These are phyloP conservation scores for Typha latifolia DNA, from an alignment of 176 grass and related monocot genomes.

Conservation along the genomic window DNA sequence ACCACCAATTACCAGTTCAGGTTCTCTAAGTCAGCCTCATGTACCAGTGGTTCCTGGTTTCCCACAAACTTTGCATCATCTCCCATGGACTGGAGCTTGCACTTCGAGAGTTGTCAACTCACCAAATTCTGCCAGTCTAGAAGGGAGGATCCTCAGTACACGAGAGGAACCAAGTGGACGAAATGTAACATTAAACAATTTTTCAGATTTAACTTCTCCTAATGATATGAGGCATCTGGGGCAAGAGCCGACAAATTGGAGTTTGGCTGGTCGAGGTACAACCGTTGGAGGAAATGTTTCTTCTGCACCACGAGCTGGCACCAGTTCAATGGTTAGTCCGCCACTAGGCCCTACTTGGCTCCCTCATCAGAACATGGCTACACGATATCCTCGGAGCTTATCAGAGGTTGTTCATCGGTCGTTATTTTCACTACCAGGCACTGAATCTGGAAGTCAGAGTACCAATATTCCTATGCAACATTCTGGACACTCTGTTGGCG, in stretches of 20 bases:
- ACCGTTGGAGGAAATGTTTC: conserved; percentile 34
- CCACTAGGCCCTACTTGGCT: conserved; percentile 25
- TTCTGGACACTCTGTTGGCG: conserved; percentile 8
- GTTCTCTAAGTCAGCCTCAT: conserved; percentile 35
- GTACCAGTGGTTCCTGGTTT: conserved; percentile 32
- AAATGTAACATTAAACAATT: conserved; percentile 24
- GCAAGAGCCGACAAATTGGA: conserved; percentile 43
- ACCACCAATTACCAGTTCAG: conserved; percentile 29
- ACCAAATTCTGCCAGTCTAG: conserved; percentile 6
- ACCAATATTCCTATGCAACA: conserved; percentile 4
- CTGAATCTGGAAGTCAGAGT: conserved; percentile 11
- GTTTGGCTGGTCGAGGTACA: conserved; percentile 17
- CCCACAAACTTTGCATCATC: conserved; percentile 32
- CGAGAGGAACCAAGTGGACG: conserved; percentile 24
- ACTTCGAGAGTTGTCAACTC: conserved; percentile 30
- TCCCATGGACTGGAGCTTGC: conserved; percentile 37
- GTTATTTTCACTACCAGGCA: not conserved
- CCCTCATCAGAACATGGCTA: conserved; percentile 28
- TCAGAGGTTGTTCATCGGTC: conserved; percentile 21
- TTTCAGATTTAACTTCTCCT: conserved; percentile 27
- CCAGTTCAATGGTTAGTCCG: conserved; percentile 28
- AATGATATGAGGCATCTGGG: conserved; percentile 35
- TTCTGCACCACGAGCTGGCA: conserved; percentile 30
- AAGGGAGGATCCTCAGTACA: conserved; percentile 28
- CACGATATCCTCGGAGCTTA: conserved; percentile 38